Conservation (phyloP, 345 rosid species). For the Microcos paniculata region DNA sequence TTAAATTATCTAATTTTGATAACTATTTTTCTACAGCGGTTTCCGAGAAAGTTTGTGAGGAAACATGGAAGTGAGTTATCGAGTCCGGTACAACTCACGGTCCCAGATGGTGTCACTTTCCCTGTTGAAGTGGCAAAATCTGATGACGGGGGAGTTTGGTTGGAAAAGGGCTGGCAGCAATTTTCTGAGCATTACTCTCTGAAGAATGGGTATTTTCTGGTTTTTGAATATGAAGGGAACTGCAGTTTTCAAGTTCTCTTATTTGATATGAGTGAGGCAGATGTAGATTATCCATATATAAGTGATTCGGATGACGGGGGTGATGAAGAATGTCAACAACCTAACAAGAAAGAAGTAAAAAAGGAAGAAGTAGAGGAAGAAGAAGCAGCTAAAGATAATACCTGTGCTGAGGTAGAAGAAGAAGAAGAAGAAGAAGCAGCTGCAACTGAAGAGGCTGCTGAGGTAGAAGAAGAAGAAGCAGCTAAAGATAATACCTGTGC, state of each 20-base stretch:
- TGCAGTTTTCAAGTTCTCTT: constrained; percentile 16
- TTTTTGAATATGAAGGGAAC: constrained; percentile 27
- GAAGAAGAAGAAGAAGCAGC: no score
- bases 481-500: no score
- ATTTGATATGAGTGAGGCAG: constrained; percentile 18
- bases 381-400: no score
- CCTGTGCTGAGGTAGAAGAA: no score
- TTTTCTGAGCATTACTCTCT: constrained; percentile 23
- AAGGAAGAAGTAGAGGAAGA: no score
- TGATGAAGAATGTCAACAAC: not conserved
- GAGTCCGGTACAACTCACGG: constrained; percentile 1
- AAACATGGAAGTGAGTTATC: constrained; percentile 20
- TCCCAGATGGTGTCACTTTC: constrained; percentile 27
- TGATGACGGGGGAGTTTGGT: constrained; percentile 21
- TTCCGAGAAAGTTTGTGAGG: constrained; percentile 24
- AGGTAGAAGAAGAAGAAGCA: no score
- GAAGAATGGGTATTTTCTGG: constrained; percentile 12
- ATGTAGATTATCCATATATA: constrained; percentile 21
- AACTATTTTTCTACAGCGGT: constrained; percentile 8
- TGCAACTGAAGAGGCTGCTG: no score
- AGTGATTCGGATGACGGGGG: not conserved
- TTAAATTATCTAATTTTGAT: not conserved
- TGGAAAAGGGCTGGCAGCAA: constrained; percentile 30
- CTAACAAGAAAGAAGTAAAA: not conserved
- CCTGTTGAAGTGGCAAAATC: constrained; percentile 16